phyloP scores from a whole-genome alignment of 345 rosid species.

The Camelina hispida region DNA sequence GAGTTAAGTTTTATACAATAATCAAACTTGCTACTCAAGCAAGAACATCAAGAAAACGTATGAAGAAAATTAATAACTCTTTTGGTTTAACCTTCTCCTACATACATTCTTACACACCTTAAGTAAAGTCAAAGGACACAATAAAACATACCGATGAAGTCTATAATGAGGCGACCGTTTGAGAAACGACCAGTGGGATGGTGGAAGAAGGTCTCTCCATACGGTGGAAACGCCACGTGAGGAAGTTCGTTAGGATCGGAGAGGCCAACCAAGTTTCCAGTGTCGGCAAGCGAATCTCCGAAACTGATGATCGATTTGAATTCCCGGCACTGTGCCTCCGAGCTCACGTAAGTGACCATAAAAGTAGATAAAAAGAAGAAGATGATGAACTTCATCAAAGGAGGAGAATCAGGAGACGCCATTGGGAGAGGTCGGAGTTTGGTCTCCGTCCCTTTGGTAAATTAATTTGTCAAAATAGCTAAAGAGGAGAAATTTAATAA shows the following conservation, averaged over 20 bases:
- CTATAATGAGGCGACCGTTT: slow-evolving; percentile 57
- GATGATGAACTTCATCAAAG: background rate
- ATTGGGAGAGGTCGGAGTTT: background rate
- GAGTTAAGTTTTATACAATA: background rate
- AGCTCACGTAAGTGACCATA: background rate
- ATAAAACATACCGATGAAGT: slow-evolving; percentile 52
- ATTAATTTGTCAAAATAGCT: too few species aligned
- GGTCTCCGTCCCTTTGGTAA: too few species aligned
- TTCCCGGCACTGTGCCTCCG: slow-evolving; percentile 16
- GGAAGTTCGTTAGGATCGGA: slow-evolving; percentile 25
- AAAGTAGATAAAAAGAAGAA: background rate
- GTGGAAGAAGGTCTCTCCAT: slow-evolving; percentile 56
- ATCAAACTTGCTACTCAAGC: background rate
- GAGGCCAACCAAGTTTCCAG: slow-evolving; percentile 49
- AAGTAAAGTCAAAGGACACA: background rate
- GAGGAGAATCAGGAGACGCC: background rate
- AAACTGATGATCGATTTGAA: slow-evolving; percentile 54
- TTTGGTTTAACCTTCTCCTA: background rate
- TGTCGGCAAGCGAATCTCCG: slow-evolving; percentile 62
- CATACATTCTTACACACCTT: background rate
- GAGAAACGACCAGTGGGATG: slow-evolving; percentile 54
- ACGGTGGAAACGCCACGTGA: slow-evolving; percentile 46
- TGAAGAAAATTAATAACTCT: background rate
- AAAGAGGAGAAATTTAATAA: too few species aligned
- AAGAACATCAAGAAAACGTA: background rate